phyloP scores from a whole-genome alignment of 2,329 filamentous ascomycete species.

The Aspergillus glaucus region DNA sequence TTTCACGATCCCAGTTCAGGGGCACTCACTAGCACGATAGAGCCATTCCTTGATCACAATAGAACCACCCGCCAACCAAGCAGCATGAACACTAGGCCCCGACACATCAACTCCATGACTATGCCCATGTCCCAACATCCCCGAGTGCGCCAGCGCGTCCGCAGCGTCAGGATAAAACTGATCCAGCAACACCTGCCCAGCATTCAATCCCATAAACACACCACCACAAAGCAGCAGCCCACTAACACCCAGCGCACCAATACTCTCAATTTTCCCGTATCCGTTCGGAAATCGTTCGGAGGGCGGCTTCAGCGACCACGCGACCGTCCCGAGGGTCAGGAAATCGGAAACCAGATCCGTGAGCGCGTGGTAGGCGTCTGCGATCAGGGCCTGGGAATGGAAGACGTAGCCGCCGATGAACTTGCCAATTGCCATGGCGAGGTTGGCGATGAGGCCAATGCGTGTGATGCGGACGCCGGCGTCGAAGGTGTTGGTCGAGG shows the following conservation, averaged over 20 bases:
- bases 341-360: constrained; percentile 94
- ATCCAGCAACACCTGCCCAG: constrained; percentile 61
- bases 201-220: constrained; percentile 83
- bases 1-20: neutral
- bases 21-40: constrained; percentile 80
- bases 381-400: constrained; percentile 86
- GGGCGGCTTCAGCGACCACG: constrained; percentile 82
- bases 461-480: constrained; percentile 90
- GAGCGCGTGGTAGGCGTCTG: constrained; percentile 91
- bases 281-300: constrained; percentile 79
- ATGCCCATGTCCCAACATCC: constrained; percentile 50
- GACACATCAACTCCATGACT: constrained; percentile 45
- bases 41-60: constrained; percentile 95
- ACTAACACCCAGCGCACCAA: constrained; percentile 89
- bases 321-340: constrained; percentile 87
- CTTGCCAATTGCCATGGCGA: constrained; percentile 91
- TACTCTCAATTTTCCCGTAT: constrained; percentile 95
- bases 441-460: constrained; percentile 80
- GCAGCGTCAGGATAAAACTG: constrained; percentile 66
- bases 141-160: constrained; percentile 38
- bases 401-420: constrained; percentile 88
- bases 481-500: constrained; percentile 78
- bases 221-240: constrained; percentile 84
- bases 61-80: constrained; percentile 85
- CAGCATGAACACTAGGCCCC: constrained; percentile 83